Evolutionary conservation across 2,329 filamentous ascomycete genomes (phyloP).

Genomic region (Colletotrichum gloeosporioides): DNA sequence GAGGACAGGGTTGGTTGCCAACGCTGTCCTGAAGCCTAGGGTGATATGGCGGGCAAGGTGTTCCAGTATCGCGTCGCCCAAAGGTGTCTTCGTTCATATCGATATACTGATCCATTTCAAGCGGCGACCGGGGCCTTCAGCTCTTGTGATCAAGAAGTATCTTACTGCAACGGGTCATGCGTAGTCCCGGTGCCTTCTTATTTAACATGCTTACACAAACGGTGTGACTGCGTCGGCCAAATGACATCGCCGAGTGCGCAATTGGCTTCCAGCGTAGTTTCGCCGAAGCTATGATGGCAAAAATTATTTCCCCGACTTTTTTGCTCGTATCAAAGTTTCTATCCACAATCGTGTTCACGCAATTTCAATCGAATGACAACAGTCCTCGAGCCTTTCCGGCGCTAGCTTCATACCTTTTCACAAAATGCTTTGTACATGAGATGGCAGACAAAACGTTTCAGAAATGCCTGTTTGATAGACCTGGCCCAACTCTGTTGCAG

Average conservation of each 20-base stretch:
- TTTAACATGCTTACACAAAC: background rate
- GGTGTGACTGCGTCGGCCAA: background rate
- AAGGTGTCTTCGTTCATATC: background rate
- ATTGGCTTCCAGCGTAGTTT: background rate
- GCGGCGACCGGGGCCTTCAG: fast-evolving
- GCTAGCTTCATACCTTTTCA: too few species aligned
- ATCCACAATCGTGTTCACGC: too few species aligned
- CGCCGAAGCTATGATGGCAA: background rate
- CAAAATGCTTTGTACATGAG: background rate
- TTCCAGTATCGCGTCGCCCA: too few species aligned
- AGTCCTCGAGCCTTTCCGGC: too few species aligned
- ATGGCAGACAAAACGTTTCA: background rate
- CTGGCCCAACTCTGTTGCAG: background rate
- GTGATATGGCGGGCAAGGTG: background rate
- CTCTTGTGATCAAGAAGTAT: fast-evolving
- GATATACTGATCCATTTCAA: background rate
- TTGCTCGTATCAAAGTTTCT: too few species aligned
- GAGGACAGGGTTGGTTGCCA: background rate
- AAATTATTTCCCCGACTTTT: fast-evolving
- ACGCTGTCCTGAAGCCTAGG: background rate
- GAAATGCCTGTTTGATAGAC: background rate
- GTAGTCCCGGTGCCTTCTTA: fast-evolving
- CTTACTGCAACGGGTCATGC: fast-evolving
- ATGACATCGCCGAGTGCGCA: background rate
- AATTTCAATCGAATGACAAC: too few species aligned